These are phyloP conservation scores for Brassica hybrid DNA, from an alignment of 441 rosid genomes.

Conservation along the genomic window DNA sequence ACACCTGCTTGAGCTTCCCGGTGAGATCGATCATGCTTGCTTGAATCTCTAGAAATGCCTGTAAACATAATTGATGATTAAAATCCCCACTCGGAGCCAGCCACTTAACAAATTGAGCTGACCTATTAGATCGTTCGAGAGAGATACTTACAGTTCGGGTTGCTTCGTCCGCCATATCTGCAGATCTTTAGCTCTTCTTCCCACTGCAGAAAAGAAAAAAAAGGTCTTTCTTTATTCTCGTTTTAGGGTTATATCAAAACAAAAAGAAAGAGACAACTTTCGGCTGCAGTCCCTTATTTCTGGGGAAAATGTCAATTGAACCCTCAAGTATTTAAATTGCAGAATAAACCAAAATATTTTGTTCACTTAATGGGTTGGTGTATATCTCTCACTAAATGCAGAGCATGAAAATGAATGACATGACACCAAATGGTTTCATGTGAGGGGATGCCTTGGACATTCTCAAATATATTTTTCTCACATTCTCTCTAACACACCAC, in stretches of 20 bases:
- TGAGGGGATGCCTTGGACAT: too few species aligned
- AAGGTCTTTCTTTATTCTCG: not conserved
- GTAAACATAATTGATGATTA: not conserved
- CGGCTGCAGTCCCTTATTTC: not conserved
- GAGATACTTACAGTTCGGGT: slow-evolving; percentile 35
- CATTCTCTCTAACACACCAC: too few species aligned
- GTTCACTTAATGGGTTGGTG: not conserved
- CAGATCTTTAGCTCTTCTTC: slow-evolving; percentile 8
- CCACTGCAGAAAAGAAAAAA: not conserved
- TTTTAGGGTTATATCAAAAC: slow-evolving; percentile 15
- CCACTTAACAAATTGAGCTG: not conserved
- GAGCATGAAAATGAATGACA: too few species aligned
- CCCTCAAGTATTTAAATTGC: not conserved
- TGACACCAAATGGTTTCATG: too few species aligned
- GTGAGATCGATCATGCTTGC: slow-evolving; percentile 88
- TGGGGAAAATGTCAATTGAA: not conserved
- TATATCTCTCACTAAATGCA: too few species aligned
- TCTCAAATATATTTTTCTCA: too few species aligned
- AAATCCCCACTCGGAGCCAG: too few species aligned
- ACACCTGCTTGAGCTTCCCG: slow-evolving; percentile 77
- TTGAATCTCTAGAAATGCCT: slow-evolving; percentile 89
- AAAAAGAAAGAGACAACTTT: not conserved
- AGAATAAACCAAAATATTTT: not conserved
- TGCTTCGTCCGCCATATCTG: slow-evolving; percentile 45
- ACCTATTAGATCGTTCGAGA: not conserved